Conservation (phyloP, 1,139 yeast genomes). For the Yamadazyma siamensis region DNA sequence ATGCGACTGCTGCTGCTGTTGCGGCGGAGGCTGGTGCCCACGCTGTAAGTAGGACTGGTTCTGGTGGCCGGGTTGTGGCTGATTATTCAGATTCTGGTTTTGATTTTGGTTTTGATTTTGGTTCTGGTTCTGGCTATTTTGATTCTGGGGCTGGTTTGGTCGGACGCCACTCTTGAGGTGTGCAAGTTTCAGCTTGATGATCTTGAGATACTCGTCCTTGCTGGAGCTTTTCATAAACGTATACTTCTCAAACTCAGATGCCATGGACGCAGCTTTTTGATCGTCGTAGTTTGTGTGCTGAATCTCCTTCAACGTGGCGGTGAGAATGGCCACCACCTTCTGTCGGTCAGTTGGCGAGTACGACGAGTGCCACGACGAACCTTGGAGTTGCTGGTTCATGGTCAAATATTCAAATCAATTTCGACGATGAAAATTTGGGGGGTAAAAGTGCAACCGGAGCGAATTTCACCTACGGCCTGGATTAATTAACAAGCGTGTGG, state of each 20-base stretch:
- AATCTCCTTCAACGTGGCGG: slow-evolving; percentile 38
- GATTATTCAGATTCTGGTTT: not conserved
- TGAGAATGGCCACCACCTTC: slow-evolving; percentile 38
- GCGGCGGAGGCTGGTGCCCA: slow-evolving; percentile 3
- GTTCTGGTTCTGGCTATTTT: slow-evolving; percentile 3
- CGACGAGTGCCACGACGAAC: slow-evolving; percentile 38
- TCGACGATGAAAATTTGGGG: too few relatives aligned
- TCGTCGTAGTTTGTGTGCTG: slow-evolving; percentile 35
- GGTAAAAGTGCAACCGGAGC: too few relatives aligned
- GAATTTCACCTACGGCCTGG: too few relatives aligned
- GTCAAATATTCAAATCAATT: too few relatives aligned
- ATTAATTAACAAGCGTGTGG: too few relatives aligned
- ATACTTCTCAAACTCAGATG: slow-evolving; percentile 44
- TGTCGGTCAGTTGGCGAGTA: slow-evolving; percentile 41
- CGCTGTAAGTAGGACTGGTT: slow-evolving; percentile 4
- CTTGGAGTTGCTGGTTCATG: slow-evolving; percentile 5
- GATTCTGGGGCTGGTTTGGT: slow-evolving; percentile 2
- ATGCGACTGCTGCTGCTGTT: slow-evolving; percentile 5
- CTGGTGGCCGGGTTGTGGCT: slow-evolving; percentile 2
- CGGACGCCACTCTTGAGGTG: slow-evolving; percentile 27
- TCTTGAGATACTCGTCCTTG: slow-evolving; percentile 39
- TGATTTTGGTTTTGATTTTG: slow-evolving; percentile 1
- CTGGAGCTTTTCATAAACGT: slow-evolving; percentile 38
- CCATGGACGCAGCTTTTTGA: slow-evolving; percentile 39
- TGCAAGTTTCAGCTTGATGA: slow-evolving; percentile 38